Base-by-base conservation (phyloP, 352 stramenopile genomes). In the Globisporangium nagaii region DNA sequence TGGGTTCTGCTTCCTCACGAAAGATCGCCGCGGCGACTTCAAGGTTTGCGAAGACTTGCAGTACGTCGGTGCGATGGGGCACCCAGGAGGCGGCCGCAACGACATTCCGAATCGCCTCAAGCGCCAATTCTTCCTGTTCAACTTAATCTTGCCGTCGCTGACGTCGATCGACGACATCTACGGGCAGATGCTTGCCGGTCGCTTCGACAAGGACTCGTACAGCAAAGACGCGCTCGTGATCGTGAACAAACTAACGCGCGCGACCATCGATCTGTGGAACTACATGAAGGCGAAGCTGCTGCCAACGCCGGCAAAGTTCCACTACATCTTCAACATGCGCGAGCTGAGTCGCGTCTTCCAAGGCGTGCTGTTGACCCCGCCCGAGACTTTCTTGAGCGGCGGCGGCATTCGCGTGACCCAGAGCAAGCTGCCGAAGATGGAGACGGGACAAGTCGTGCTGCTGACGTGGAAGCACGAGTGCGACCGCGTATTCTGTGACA, bases 291-390 rank as follows among this genome's bases (percentile, higher is more conserved):
- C 87, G 12, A 98, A 98, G 60, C 93, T 99, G 62, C 63, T 99
- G 20, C 96, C 96, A 0, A 99, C 96, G 12, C 96, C 97, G 11
- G 92, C 95, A 28, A 99, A 99, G 58, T 99, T 99, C 77, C 96
- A 99, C 70, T 99, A 99, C 75, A 96, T 98, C 44, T 99, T 99
- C 78, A 99, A 99, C 63, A 98, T 99, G 94, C 92, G 97, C 45
- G 96, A 99, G 47, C 83, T 99, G 32, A 98, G 87, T 62, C 89
- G 96, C 45, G 96, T 99, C 0, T 99, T 99, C 60, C 96, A 99
- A 66, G 96, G 96, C 7, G 94, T 99, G 37, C 54, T 99, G 32
- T 73, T 98, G 24, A 99, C 95, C 1, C 95, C 96, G 4, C 87
- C 95, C 27, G 93, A 98, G 64, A 98, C 94, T 2, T 98, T 99